These are phyloP conservation scores for Aspergillus cristatus DNA, from an alignment of 495 filamentous ascomycete genomes.

Conservation along the genomic window DNA sequence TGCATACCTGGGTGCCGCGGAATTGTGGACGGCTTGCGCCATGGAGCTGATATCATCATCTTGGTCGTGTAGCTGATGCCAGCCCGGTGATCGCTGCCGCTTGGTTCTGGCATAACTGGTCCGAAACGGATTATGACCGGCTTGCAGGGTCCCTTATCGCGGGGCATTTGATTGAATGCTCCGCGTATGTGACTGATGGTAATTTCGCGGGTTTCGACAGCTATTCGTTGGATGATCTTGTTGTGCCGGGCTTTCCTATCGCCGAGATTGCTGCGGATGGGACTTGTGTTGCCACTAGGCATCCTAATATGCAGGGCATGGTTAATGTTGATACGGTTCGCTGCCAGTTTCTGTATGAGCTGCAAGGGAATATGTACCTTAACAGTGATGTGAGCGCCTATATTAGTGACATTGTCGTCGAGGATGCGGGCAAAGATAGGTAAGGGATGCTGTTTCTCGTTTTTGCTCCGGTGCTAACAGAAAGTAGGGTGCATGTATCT, in stretches of 20 bases:
- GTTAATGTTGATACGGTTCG: constrained; percentile 34
- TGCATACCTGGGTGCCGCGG: constrained; percentile 38
- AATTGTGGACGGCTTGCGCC: constrained; percentile 32
- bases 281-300: constrained; percentile 21
- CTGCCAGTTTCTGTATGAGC: constrained; percentile 46
- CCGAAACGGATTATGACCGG: constrained; percentile 25
- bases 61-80: constrained; percentile 44
- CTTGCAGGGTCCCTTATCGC: constrained; percentile 37
- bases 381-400: constrained; percentile 45
- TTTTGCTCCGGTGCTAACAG: not conserved
- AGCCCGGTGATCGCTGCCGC: constrained; percentile 39
- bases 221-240: constrained; percentile 17
- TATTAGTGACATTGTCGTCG: constrained; percentile 30
- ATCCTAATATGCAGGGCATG: constrained; percentile 13
- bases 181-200: constrained; percentile 40
- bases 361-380: constrained; percentile 44
- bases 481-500: constrained; percentile 31
- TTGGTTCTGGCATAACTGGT: constrained; percentile 38
- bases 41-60: constrained; percentile 45
- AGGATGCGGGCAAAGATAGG: constrained; percentile 19
- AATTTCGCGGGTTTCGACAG: constrained; percentile 44
- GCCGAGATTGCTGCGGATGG: constrained; percentile 24
- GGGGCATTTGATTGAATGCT: constrained; percentile 46
- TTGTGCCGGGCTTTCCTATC: constrained; percentile 32
- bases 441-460: constrained; percentile 7